These are phyloP conservation scores for Trametes elegans DNA, from an alignment of 768 basidiomycete genomes.

Conservation along the genomic window DNA sequence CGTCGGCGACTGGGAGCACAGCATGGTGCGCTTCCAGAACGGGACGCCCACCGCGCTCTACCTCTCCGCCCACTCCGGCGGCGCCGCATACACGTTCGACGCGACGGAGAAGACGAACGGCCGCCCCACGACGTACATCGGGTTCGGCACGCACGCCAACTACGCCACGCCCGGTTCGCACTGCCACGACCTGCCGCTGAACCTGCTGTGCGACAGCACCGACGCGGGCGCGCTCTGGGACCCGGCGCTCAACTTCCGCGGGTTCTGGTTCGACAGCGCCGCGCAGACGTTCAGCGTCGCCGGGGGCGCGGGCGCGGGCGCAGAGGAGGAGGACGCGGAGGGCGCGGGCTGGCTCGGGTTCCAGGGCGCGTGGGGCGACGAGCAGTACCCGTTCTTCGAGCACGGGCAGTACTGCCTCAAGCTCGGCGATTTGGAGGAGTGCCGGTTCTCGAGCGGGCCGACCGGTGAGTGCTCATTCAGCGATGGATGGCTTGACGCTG, in stretches of 20 bases:
- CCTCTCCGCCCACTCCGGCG: constrained; percentile 32
- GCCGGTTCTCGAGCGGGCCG: constrained; percentile 25
- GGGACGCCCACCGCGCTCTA: constrained; percentile 28
- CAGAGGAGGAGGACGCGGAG: constrained; percentile 15
- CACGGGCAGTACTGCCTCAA: constrained; percentile 28
- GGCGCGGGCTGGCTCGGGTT: constrained; percentile 29
- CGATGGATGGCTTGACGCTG: not conserved
- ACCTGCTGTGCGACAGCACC: constrained; percentile 25
- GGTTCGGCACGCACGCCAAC: constrained; percentile 29
- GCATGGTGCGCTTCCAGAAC: constrained; percentile 34
- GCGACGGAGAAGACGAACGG: constrained; percentile 23
- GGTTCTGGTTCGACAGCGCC: constrained; percentile 27
- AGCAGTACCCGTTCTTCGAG: constrained; percentile 24
- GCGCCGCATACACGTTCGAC: constrained; percentile 27
- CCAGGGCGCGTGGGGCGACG: constrained; percentile 28
- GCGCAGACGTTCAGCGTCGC: constrained; percentile 22
- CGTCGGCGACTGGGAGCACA: constrained; percentile 37
- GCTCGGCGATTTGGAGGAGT: constrained; percentile 17
- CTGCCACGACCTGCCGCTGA: constrained; percentile 24
- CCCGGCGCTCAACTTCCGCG: constrained; percentile 29
- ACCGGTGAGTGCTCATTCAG: constrained; percentile 23
- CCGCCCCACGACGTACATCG: constrained; percentile 29
- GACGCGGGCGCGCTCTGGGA: constrained; percentile 30
- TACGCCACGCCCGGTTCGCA: constrained; percentile 28
- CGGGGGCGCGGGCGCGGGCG: constrained; percentile 18